Base-by-base conservation (phyloP, 2,329 filamentous ascomycete genomes). In the Hypocrella siamensis region DNA sequence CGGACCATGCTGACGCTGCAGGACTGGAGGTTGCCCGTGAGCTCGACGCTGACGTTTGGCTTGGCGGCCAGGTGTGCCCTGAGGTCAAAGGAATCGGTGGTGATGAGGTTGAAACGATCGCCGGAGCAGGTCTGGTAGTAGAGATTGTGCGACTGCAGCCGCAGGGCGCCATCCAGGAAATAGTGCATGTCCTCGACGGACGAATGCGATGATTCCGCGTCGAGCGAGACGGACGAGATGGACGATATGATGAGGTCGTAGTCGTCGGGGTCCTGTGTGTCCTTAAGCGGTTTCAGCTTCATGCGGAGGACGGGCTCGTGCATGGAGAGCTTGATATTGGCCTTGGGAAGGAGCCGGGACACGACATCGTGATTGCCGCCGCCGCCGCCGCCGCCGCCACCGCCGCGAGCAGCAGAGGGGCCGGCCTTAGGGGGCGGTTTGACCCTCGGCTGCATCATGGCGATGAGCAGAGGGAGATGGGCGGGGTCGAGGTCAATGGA, bases 221-320 rank as follows among this genome's bases (percentile, higher is more conserved):
- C 90, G 16, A 96, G 60, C 0, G 88, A 93, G 24, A 96, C 74
- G 0, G 88, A 93, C 0, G 92, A 96, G 9, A 93, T 83, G 3
- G 85, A 90, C 2, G 84, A 93, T 30, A 98, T 93, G 28, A 98
- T 79, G 19, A 98, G 67, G 48, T 98, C 90, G 42, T 90, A 96
- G 41, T 96, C 86, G 38, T 85, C 82, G 1, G 74, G 66, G 17
- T 75, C 70, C 26, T 65, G 59, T 3, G 60, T 60, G 33, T 67
- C 65, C 38, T 79, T 71, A 39, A 90, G 72, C 0, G 88, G 77
- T 5, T 86, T 86, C 4, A 98, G 62, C 6, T 86, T 75, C 40
- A 98, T 86, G 43, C 92, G 76, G 39, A 96, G 53, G 12, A 98
- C 92, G 2, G 90, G 90, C 50, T 98, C 90, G 47, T 98, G 90